Evolutionary conservation across 2,329 filamentous ascomycete genomes (phyloP), one percentile per base, ranked within the genome.

Genomic region (Curvularia hawaiiensis): DNA sequence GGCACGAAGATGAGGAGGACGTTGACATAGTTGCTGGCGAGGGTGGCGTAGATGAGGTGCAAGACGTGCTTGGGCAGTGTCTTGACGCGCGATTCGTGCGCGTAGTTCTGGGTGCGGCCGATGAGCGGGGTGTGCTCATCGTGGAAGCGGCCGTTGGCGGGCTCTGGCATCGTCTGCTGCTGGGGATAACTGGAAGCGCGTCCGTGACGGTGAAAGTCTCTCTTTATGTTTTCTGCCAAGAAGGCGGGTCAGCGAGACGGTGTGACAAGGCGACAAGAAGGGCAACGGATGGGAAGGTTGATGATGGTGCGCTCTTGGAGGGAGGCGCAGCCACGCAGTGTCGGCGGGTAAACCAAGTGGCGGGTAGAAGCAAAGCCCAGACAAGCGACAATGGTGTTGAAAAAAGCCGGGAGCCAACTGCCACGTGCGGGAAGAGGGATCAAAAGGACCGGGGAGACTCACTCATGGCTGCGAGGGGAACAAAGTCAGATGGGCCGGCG

Each of bases 1-100:
- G 90, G 90, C 9, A 92, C 90, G 69, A 88, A 87, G 59, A 91
- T 80, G 62, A 95, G 87, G 52, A 89, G 82, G 63, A 88, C 83
- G 73, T 93, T 94, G 75, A 84, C 87, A 75, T 82, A 82, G 74
- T 81, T 82, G 78, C 80, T 82, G 49, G 71, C 66, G 50, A 83
- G 74, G 14, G 77, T 79, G 60, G 70, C 65, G 74, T 79, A 82
- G 47, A 75, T 75, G 39, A 76, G 69, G 56, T 73, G 69, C 46
- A 71, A 50, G 58, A 78, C 51, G 44, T 70, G 64, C 63, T 71
- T 70, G 54, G 72, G 66, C 24, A 71, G 33, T 24, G 64, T 58
- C 58, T 69, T 74, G 61, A 67, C 66, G 51, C 65, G 63, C 31
- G 69, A 60, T 49, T 73, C 68, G 48, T 72, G 56, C 33, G 62